Base-by-base conservation (phyloP, 225 moss, liverwort and hornwort species). In the Thuidium tamariscinum region DNA sequence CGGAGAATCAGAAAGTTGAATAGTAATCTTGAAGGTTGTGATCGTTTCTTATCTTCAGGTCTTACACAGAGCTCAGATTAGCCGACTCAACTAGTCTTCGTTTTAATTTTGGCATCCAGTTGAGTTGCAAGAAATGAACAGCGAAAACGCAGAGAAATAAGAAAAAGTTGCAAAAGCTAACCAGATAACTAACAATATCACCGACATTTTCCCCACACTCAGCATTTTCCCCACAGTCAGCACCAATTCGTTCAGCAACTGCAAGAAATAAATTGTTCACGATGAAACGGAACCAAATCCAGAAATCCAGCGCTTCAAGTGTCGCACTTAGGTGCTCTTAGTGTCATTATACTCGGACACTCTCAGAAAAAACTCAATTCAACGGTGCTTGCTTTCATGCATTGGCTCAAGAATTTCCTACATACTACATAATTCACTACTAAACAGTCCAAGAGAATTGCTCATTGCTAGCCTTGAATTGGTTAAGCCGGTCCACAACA, bases 211-310 rank as follows among this genome's bases (percentile, higher is more conserved):
- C 97, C 41, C 97, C 96, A 77, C 95, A 92, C 92, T 97, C 96
- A 86, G n/a, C n/a, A n/a, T 83, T 90, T 93, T 97, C 97, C 41
- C 97, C 96, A 77, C 95, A 92, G 91, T 97, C 96, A 86, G 93
- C 94, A 88, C 95, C 94, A 74, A 97, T 94, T 68, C 95, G 94
- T 87, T 97, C 97, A 88, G 96, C 96, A 89, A 96, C 96, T 93
- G 86, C 82, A 88, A 84, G 55, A 69, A 71, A 84, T 51, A 76
- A 85, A 51, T 29, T 25, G 52, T 77, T 80, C 37, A 23, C 36
- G 46, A 85, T 27, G 18, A 69, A 52, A 27, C 25, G 59, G 66
- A 81, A 73, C 61, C 36, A 66, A 65, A 19, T 44, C 26, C 30
- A 49, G 27, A 51, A 84, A 42, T 44, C 13, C 16, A 44, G 26